These are phyloP conservation scores for Fusarium sacchari DNA, from an alignment of 2,329 filamentous ascomycete species.

Conservation along the genomic window DNA sequence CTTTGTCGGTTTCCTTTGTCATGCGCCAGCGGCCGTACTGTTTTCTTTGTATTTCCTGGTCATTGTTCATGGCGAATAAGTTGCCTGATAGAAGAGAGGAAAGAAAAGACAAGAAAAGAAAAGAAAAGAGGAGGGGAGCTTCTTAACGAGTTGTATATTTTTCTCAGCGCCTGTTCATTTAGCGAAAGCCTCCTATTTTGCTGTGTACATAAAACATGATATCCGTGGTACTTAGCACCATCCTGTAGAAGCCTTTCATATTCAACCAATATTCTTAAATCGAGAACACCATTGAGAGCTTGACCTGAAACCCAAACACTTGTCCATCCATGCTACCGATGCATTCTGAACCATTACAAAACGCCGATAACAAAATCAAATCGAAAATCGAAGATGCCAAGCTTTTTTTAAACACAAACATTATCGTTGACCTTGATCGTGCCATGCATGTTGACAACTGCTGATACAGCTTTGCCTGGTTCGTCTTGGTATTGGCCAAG, in stretches of 20 bases:
- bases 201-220: slow-evolving; percentile 34
- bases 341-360: background rate
- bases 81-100: slow-evolving; percentile 16
- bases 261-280: background rate
- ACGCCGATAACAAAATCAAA: background rate
- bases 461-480: background rate
- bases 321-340: background rate
- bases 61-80: slow-evolving; percentile 10
- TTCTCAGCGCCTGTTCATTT: slow-evolving; percentile 23
- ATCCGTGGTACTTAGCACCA: slow-evolving; percentile 25
- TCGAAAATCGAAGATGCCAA: background rate
- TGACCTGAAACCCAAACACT: slow-evolving; percentile 12
- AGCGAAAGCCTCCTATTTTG: slow-evolving; percentile 35
- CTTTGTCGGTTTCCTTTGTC: slow-evolving; percentile 25
- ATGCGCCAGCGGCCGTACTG: slow-evolving; percentile 14
- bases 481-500: background rate
- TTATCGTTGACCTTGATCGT: background rate
- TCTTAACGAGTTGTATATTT: slow-evolving; percentile 19
- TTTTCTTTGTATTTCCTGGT: slow-evolving; percentile 12
- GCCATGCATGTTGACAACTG: background rate
- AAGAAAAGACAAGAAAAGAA: no score
- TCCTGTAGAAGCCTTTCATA: slow-evolving; percentile 1
- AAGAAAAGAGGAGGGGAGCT: slow-evolving; percentile 17
- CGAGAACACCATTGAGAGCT: background rate
- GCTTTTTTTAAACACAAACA: background rate